Conservation (phyloP, 2,329 filamentous ascomycete species). For the Hypoxylon sp. region DNA sequence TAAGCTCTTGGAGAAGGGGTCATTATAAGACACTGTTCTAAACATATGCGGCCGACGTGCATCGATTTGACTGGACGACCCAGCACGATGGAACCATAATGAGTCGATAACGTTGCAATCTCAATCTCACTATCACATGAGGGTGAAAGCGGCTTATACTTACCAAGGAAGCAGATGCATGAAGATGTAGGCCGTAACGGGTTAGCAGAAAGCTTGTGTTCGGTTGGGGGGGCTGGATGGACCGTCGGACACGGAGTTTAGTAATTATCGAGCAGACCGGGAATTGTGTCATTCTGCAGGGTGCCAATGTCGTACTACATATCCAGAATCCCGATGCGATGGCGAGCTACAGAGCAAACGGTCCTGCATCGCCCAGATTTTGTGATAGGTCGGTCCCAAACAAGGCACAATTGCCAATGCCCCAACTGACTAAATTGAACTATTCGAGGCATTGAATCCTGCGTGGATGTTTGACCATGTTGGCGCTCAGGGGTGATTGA, state of each 20-base stretch:
- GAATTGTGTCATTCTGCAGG: constrained; percentile 14
- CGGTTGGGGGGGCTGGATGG: constrained; percentile 5
- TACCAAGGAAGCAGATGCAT: constrained; percentile 30
- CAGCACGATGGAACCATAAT: constrained; percentile 6
- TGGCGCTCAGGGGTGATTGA: constrained; percentile 12
- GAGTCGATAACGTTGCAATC: constrained; percentile 16
- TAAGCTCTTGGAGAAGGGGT: not conserved
- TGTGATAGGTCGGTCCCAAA: constrained; percentile 14
- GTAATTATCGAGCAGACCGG: not conserved
- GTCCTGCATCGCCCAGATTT: not conserved
- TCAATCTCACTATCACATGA: constrained; percentile 6
- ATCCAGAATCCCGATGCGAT: constrained; percentile 8
- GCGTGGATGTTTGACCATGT: not conserved
- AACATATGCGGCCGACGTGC: constrained; percentile 11
- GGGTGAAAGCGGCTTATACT: constrained; percentile 13
- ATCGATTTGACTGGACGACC: constrained; percentile 7
- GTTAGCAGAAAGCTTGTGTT: constrained; percentile 21
- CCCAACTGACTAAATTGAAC: not conserved
- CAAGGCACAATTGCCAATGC: constrained; percentile 14
- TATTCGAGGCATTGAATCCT: constrained; percentile 3
- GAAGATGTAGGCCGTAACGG: not conserved
- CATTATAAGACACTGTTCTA: constrained; percentile 1
- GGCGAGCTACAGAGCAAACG: constrained; percentile 12
- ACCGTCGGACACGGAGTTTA: not conserved
- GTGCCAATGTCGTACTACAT: constrained; percentile 12